Evolutionary conservation across 2,329 filamentous ascomycete genomes (phyloP).

Genomic region (Colletotrichum sp.): DNA sequence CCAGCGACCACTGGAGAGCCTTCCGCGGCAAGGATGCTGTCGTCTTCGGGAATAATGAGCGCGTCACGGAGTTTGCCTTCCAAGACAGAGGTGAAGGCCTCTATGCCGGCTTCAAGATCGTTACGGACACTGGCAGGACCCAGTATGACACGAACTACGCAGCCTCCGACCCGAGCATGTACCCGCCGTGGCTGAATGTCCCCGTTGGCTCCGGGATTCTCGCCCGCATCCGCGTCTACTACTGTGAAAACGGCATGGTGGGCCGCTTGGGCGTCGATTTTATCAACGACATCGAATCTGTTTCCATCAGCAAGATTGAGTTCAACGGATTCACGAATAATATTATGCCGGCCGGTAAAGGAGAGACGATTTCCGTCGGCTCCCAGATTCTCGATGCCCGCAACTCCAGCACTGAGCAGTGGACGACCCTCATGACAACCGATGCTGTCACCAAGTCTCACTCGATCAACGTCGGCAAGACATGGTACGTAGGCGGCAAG

Average conservation of each 20-base stretch:
- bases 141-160: background rate
- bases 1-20: background rate
- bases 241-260: background rate
- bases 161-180: background rate
- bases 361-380: background rate
- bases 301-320: background rate
- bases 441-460: background rate
- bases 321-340: background rate
- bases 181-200: background rate
- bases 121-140: background rate
- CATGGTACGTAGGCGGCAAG: background rate
- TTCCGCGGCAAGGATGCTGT: background rate
- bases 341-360: background rate
- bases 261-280: background rate
- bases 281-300: background rate
- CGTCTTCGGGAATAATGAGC: background rate
- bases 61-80: background rate
- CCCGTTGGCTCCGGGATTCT: background rate
- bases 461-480: background rate
- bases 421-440: background rate
- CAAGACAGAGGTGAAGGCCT: background rate
- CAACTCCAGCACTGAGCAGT: background rate
- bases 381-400: background rate
- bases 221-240: background rate
- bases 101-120: background rate